phyloP scores from a whole-genome alignment of 768 basidiomycete genomes.

The Kwoniella shandongensis region DNA sequence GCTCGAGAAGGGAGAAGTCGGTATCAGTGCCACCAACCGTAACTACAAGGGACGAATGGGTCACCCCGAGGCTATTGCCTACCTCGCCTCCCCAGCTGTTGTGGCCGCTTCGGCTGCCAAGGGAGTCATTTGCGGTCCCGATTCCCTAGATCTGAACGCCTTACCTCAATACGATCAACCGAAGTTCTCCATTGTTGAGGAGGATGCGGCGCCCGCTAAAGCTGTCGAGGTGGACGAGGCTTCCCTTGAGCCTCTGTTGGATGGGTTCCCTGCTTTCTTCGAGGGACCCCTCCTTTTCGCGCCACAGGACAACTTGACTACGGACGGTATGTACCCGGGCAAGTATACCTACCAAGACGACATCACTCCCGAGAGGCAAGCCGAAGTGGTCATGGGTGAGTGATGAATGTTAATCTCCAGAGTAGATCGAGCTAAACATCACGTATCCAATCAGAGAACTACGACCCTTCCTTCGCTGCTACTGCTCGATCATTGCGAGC shows the following conservation, averaged over 20 bases:
- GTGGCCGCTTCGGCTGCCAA: constrained; percentile 93
- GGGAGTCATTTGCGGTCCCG: constrained; percentile 84
- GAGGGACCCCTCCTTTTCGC: constrained; percentile 82
- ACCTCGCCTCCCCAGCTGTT: constrained; percentile 93
- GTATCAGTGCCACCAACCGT: constrained; percentile 96
- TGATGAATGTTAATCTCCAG: constrained; percentile 1
- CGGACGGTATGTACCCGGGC: constrained; percentile 97
- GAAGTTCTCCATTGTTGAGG: constrained; percentile 42
- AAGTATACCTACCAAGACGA: constrained; percentile 99
- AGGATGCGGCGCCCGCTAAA: constrained; percentile 46
- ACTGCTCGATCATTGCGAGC: constrained; percentile 60
- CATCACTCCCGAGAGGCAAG: constrained; percentile 90
- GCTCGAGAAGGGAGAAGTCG: constrained; percentile 88
- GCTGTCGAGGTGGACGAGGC: constrained; percentile 59
- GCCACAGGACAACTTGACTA: constrained; percentile 96
- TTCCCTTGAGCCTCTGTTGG: constrained; percentile 69
- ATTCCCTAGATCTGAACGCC: constrained; percentile 61
- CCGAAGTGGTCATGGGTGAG: constrained; percentile 82
- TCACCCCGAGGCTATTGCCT: constrained; percentile 87
- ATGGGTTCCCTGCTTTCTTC: constrained; percentile 80
- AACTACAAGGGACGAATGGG: constrained; percentile 99
- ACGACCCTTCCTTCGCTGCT: constrained; percentile 81
- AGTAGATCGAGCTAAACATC: neutral
- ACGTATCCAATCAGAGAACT: constrained; percentile 70
- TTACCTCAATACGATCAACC: constrained; percentile 57